These are phyloP conservation scores for Alternaria arbusti DNA, from an alignment of 2,329 filamentous ascomycete genomes.

Conservation along the genomic window DNA sequence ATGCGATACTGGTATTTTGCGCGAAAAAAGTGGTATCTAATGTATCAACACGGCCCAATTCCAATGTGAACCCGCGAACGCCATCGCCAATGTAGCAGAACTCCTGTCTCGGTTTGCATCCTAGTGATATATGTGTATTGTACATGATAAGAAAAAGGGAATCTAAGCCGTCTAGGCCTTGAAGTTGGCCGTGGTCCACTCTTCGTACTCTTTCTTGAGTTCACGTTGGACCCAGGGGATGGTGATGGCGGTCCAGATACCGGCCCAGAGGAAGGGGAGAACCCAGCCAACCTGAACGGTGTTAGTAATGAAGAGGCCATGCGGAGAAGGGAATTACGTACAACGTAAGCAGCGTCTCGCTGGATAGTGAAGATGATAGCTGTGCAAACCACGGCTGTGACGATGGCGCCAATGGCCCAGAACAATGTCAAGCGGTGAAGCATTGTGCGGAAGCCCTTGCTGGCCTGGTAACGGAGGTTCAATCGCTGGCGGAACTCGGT, in stretches of 20 bases:
- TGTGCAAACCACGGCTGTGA: constrained; percentile 50
- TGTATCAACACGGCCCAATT: neutral
- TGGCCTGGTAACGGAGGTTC: constrained; percentile 60
- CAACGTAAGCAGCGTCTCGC: constrained; percentile 56
- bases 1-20: constrained; percentile 1
- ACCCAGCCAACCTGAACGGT: constrained; percentile 53
- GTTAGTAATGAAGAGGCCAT: constrained; percentile 13
- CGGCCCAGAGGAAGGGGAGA: constrained; percentile 58
- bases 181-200: constrained; percentile 47
- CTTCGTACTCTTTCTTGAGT: constrained; percentile 42
- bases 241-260: constrained; percentile 54
- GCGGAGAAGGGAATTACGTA: constrained; percentile 33
- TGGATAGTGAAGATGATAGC: constrained; percentile 57
- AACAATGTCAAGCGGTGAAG: constrained; percentile 59
- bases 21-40: constrained; percentile 16
- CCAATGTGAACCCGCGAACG: constrained; percentile 5
- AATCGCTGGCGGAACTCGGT: constrained; percentile 60
- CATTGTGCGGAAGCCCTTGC: constrained; percentile 61
- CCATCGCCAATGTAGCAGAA: constrained; percentile 7
- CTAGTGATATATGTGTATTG: constrained; percentile 4
- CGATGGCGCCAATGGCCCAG: constrained; percentile 57
- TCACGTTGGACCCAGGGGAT: constrained; percentile 53
- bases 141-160: neutral
- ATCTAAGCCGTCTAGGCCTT: constrained; percentile 35
- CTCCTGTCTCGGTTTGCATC: constrained; percentile 1